Evolutionary conservation across 805 yeast species (phyloP).

Genomic region (Starmerella khaoyaiensis): DNA sequence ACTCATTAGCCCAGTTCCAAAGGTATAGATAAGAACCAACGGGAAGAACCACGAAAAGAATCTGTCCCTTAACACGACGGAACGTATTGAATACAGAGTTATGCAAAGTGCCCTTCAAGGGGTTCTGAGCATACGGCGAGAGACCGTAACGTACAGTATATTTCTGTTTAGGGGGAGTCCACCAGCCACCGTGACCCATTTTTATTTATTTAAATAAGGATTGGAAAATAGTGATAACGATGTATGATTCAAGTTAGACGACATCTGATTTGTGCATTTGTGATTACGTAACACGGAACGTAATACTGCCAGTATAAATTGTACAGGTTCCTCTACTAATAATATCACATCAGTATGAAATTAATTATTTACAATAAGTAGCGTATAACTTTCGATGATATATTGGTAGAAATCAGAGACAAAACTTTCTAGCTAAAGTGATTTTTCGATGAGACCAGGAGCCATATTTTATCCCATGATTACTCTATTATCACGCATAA

Average conservation of each 20-base stretch:
- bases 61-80: conserved; percentile 86
- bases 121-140: conserved; percentile 87
- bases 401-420: too few species aligned
- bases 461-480: too few species aligned
- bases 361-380: too few species aligned
- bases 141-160: conserved; percentile 64
- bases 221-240: background rate
- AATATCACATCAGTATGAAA: too few species aligned
- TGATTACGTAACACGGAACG: background rate
- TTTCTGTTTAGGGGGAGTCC: conserved; percentile 22
- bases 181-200: conserved; percentile 23
- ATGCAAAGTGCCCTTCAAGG: conserved; percentile 75
- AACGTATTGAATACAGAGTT: conserved; percentile 81
- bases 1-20: conserved; percentile 79
- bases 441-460: too few species aligned
- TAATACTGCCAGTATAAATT: background rate
- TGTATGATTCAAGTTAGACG: conserved; percentile 1
- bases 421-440: too few species aligned
- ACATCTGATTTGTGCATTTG: conserved; percentile 2
- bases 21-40: conserved; percentile 68
- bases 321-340: too few species aligned
- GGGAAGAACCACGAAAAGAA: conserved; percentile 65
- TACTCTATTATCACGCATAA: too few species aligned
- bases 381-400: too few species aligned
- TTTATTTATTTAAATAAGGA: conserved; percentile 3